Base-by-base conservation (phyloP, 176 grass and related monocot species). In the Poa pratensis region DNA sequence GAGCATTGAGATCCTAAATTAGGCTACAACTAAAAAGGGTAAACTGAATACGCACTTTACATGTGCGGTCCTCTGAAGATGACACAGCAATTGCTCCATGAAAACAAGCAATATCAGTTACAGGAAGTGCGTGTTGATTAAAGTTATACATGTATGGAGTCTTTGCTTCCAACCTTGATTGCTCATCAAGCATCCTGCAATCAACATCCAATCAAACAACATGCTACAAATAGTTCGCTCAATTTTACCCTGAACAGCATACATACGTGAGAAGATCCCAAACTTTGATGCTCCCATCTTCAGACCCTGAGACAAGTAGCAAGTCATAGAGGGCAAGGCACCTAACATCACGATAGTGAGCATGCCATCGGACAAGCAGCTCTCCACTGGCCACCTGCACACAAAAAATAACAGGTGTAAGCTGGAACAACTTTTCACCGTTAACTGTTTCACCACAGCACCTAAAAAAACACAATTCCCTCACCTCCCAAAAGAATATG, bases 261-360 rank as follows among this genome's bases (percentile, higher is more conserved):
- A 66, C 89, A 83, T 94, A 95, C 91, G 53, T 95, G 69, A 95
- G 78, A 63, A 98, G 89, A 82, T 90, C 92, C 96, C 96, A 98
- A 92, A 98, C 91, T 84, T 84, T 92, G 77, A 98, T 76, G 67
- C 60, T 76, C 51, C 93, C 96, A 51, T 94, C 93, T 51, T 89
- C 89, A 62, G 89, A 92, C 32, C 89, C 93, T 17, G 91, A 98
- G 53, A 98, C 91, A 75, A 95, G 90, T 58, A 95, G 54, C 49
- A 89, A 94, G 61, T 93, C 89, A 58, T 87, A 95, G 16, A 98
- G 89, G 3, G 69, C 69, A 48, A 98, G 91, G 83, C 96, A 95
- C 82, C 71, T 92, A 81, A 98, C 96, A 82, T 86, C 84, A 78
- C 88, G 91, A 77, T 92, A 95, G 80, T 98, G 93, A 1, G 89